Evolutionary conservation across 2,329 filamentous ascomycete species (phyloP).

Genomic region (Cladophialophora bantiana): DNA sequence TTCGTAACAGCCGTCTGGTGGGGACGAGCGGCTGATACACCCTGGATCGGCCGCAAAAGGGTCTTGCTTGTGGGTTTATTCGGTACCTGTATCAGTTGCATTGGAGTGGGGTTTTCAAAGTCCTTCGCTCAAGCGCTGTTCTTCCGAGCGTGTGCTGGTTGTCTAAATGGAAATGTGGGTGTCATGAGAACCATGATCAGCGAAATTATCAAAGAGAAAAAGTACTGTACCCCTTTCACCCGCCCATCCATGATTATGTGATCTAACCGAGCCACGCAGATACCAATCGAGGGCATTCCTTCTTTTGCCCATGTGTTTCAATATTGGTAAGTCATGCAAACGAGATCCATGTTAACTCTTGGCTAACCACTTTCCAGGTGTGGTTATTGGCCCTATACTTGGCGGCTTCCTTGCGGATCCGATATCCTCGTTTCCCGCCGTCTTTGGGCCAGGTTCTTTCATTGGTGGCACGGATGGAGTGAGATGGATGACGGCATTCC

Average conservation of each 20-base stretch:
- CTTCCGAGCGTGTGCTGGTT: constrained; percentile 71
- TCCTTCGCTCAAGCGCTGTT: constrained; percentile 68
- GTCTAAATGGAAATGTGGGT: constrained; percentile 75
- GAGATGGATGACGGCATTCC: constrained; percentile 69
- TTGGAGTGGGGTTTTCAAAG: constrained; percentile 73
- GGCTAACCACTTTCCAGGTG: constrained; percentile 38
- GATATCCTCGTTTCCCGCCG: constrained; percentile 63
- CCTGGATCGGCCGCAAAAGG: constrained; percentile 73
- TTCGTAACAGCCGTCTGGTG: constrained; percentile 83
- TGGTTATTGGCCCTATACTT: constrained; percentile 55
- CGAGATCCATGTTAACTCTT: background rate
- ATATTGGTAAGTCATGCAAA: constrained; percentile 57
- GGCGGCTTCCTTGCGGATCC: constrained; percentile 75
- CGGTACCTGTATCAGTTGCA: constrained; percentile 70
- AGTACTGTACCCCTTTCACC: constrained; percentile 56
- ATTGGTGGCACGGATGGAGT: constrained; percentile 66
- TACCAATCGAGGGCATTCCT: constrained; percentile 63
- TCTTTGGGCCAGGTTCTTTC: constrained; percentile 67
- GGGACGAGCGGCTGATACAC: constrained; percentile 74
- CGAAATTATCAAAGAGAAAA: constrained; percentile 75
- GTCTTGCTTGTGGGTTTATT: constrained; percentile 78
- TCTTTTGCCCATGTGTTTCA: constrained; percentile 72
- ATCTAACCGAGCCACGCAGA: constrained; percentile 43
- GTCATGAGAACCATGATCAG: constrained; percentile 78
- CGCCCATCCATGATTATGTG: constrained; percentile 52